Conservation (phyloP, 805 yeast species). For the Barnettozyma californica region DNA sequence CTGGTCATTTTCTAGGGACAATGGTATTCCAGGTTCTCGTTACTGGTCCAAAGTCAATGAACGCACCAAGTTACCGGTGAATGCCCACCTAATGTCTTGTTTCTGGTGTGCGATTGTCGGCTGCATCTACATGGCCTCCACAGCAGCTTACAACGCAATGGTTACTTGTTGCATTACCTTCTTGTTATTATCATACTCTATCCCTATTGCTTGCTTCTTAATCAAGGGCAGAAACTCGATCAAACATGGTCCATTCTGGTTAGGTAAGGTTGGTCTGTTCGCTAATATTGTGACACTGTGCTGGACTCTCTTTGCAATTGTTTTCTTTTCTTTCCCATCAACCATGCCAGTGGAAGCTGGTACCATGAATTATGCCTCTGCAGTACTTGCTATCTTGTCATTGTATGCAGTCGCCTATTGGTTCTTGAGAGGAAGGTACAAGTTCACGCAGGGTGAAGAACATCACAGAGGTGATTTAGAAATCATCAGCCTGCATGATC, state of each 20-base stretch:
- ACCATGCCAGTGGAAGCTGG: conserved; percentile 52
- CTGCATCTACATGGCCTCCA: conserved; percentile 56
- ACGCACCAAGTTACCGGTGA: conserved; percentile 45
- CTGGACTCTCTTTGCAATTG: conserved; percentile 54
- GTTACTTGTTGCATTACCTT: conserved; percentile 55
- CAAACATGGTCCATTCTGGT: conserved; percentile 61
- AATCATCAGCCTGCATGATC: not conserved
- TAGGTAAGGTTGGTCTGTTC: conserved; percentile 47
- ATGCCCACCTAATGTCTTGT: conserved; percentile 53
- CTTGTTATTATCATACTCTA: conserved; percentile 48
- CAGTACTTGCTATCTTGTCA: conserved; percentile 42
- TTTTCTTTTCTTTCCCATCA: conserved; percentile 63
- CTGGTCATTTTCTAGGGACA: conserved; percentile 65
- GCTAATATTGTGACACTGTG: conserved; percentile 44
- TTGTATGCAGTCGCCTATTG: conserved; percentile 45
- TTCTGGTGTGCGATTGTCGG: conserved; percentile 48
- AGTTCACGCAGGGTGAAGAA: not conserved
- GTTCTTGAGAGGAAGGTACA: conserved; percentile 29
- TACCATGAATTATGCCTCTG: conserved; percentile 63
- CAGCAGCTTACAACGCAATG: conserved; percentile 63
- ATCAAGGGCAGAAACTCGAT: conserved; percentile 45
- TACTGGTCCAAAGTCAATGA: conserved; percentile 44
- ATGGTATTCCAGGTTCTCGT: conserved; percentile 48
- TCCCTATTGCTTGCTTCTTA: conserved; percentile 48
- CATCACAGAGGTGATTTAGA: not conserved